A percentile compares a stretch with the other conserved stretches of the same genome.
phyloP scores from a whole-genome alignment of 139 green algal species.

The Haematococcus sp. region DNA sequence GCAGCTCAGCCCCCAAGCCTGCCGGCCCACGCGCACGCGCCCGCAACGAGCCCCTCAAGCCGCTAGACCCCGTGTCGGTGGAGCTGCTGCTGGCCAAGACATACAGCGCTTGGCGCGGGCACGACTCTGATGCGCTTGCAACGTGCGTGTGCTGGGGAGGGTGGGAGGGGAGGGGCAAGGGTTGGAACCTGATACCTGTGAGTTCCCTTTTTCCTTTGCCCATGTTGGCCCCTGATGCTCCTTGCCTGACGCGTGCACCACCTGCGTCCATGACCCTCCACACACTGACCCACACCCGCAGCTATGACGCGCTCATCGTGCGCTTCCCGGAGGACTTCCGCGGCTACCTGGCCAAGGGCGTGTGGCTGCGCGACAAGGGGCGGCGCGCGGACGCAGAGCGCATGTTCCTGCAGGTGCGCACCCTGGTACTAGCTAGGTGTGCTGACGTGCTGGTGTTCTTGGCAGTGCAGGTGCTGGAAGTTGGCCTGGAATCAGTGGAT shows the following conservation, averaged over 20 bases:
- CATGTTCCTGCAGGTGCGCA: slow-evolving; percentile 59
- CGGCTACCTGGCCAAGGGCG: slow-evolving; percentile 55
- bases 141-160: slow-evolving; percentile 19
- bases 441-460: no score
- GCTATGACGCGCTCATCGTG: slow-evolving; percentile 14
- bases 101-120: slow-evolving; percentile 49
- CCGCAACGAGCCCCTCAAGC: neutral
- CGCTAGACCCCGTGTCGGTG: slow-evolving; percentile 35
- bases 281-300: neutral
- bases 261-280: no score
- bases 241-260: no score
- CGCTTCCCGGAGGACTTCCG: slow-evolving; percentile 41
- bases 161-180: neutral
- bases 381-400: slow-evolving; percentile 47
- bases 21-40: neutral
- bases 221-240: no score
- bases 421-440: no score
- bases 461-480: no score
- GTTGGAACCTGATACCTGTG: no score
- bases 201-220: no score
- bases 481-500: neutral
- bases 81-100: slow-evolving; percentile 53
- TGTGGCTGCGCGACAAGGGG: slow-evolving; percentile 55
- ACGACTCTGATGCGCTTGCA: slow-evolving; percentile 50
- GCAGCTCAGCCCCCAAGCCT: neutral